Evolutionary conservation across 305 asterid genomes (phyloP), one percentile per base, ranked within the genome.

Genomic region (Solanum hybrid): DNA sequence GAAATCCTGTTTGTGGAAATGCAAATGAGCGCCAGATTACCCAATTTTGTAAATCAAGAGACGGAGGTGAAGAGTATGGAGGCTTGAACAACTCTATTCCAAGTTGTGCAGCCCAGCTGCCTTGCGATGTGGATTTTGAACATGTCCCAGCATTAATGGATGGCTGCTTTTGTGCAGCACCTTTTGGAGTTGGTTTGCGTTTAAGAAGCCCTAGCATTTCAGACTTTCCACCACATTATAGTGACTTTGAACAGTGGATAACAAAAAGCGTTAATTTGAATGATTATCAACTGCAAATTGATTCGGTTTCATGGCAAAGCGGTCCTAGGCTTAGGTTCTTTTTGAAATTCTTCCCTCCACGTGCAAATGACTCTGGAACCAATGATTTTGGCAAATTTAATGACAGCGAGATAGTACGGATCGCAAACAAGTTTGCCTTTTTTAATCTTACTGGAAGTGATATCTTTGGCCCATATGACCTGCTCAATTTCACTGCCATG

Each of bases 401-500:
- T 90, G 75, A 75, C 76, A 96, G 96, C 27, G 98, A 98, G 93
- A 93, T 97, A 84, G 10, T 36, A 3, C 90, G 99, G 93, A 95
- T 98, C 33, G 94, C 92, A 39, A 90, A 92, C 85, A 90, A 91
- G 95, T 98, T 95, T 89, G 93, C 97, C 7, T 93, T 94, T 75
- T 98, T 98, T 98, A 80, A 22, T 88, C 96, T 98, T 89, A 95
- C 93, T 27, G 97, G 95, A 77, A 95, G 88, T 93, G 73, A 70
- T n/a, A 91, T 96, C 77, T 98, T 96, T 91, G 99, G 99, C 86
- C 99, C 99, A 88, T 96, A 94, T 79, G 99, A 98, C 90, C 95
- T 97, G 91, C 94, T 98, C 76, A 96, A 96, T 89, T 95, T 98
- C 95, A 97, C 98, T 10, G 97, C 96, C 41, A 87, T 92, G 70